Evolutionary conservation across 331 rosid genomes (phyloP).

Genomic region (Acacia pycnantha): DNA sequence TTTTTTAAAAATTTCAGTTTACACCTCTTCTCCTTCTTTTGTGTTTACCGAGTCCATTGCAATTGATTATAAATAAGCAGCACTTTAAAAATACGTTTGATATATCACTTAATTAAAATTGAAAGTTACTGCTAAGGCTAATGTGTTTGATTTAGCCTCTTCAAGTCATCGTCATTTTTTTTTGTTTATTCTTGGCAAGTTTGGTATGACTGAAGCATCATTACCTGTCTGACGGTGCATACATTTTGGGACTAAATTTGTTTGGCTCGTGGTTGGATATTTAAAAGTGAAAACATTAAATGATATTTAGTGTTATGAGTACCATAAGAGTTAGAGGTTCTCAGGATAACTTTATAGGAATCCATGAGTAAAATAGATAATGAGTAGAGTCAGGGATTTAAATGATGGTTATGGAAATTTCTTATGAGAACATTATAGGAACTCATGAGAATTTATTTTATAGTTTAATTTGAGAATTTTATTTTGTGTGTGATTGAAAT

Average conservation of each 20-base stretch:
- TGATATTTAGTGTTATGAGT: too few relatives aligned
- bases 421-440: too few relatives aligned
- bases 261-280: not conserved
- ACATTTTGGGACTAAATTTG: not conserved
- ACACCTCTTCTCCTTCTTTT: not conserved
- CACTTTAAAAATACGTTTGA: not conserved
- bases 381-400: too few relatives aligned
- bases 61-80: not conserved
- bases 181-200: not conserved
- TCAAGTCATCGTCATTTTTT: conserved; percentile 2
- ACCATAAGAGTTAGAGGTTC: too few relatives aligned
- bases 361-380: too few relatives aligned
- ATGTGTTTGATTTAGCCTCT: not conserved
- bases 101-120: not conserved
- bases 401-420: too few relatives aligned
- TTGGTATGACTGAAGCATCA: not conserved
- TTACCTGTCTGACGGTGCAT: not conserved
- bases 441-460: too few relatives aligned
- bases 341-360: too few relatives aligned
- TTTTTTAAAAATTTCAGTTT: not conserved
- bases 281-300: too few relatives aligned
- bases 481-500: too few relatives aligned
- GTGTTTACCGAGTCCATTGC: not conserved
- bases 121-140: not conserved
- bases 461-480: too few relatives aligned